These are phyloP conservation scores for Calonectria hongkongensis DNA, from an alignment of 2,329 filamentous ascomycete species.

Conservation along the genomic window DNA sequence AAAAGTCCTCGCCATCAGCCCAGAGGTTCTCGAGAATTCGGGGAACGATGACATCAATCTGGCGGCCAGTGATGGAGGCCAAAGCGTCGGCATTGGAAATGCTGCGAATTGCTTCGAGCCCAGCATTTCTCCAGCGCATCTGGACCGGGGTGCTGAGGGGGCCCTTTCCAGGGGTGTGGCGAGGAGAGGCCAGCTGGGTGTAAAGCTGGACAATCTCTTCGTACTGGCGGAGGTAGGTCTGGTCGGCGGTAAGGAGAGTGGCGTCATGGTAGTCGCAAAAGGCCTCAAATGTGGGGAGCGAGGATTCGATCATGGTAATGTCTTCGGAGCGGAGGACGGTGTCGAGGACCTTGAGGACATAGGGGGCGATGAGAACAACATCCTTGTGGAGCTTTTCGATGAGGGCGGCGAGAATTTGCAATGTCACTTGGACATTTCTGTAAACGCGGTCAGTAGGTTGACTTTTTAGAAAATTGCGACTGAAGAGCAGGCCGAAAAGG, in stretches of 20 bases:
- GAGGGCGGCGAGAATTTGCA: constrained; percentile 92
- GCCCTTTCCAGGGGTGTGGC: constrained; percentile 69
- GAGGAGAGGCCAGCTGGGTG: constrained; percentile 84
- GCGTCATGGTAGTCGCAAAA: constrained; percentile 94
- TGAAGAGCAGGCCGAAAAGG: not conserved
- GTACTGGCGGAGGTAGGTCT: constrained; percentile 88
- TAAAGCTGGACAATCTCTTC: constrained; percentile 88
- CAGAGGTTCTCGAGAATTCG: constrained; percentile 92
- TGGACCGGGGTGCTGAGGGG: constrained; percentile 82
- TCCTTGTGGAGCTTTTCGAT: constrained; percentile 96
- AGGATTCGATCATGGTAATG: constrained; percentile 94
- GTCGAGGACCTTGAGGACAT: constrained; percentile 89
- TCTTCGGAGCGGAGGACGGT: constrained; percentile 90
- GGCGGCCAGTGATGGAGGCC: constrained; percentile 82
- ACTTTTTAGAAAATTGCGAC: not conserved
- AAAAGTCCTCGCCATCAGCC: constrained; percentile 81
- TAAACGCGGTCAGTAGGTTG: constrained; percentile 32
- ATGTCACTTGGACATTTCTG: constrained; percentile 94
- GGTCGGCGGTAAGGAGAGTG: constrained; percentile 88
- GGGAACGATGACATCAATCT: constrained; percentile 86
- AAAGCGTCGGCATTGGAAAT: constrained; percentile 88
- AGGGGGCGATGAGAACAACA: constrained; percentile 89
- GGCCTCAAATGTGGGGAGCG: constrained; percentile 88
- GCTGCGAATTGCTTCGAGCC: constrained; percentile 86
- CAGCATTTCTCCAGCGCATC: constrained; percentile 85